Base-by-base conservation (phyloP, 1,284 basidiomycete genomes). In the Ceratobasidium sp. region DNA sequence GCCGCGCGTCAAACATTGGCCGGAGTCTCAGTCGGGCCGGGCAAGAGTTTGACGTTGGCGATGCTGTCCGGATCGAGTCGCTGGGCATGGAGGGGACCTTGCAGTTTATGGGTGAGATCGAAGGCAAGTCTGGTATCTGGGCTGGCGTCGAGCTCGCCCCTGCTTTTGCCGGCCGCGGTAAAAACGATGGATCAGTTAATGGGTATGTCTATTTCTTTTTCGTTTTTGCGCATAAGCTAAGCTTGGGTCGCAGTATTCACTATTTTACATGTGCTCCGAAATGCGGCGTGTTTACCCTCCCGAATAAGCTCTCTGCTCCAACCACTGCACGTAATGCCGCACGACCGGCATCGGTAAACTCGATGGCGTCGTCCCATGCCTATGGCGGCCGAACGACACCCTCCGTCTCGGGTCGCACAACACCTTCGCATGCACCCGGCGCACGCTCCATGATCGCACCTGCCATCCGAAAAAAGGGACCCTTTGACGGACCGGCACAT, bases 121-220 rank as follows among this genome's bases (percentile, higher is more conserved):
- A 94, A 26, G 94, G 93, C 65, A 97, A 97, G 84, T 88, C 90
- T 5, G 96, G 96, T 4, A 85, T 91, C 17, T 98, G 94, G 94
- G 96, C 95, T 38, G 96, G 96, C 42, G 94, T 98, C 20, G 95
- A 97, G 84, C 87, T 98, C n/a, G 87, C 90, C 80, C 92, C 92
- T 52, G 93, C 93, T 1, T 97, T 95, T 83, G 85, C 88, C 17
- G 96, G 97, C n/a, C 94, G 94, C 83, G 97, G 97, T 1, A 99
- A 99, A 87, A 99, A 99, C 82, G 91, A 99, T 82, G 97, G 97
- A 26, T 91, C 91, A 61, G 96, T 98, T 2, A 90, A 89, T 80
- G 95, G 94, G 96, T 97, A 83, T 87, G 95, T 84, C 69, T 59
- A 52, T 26, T 65, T 67, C 69, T 79, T 57, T 54, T 59, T 26